A percentile compares a stretch with the other conserved stretches of the same genome.
Conservation (phyloP, 768 basidiomycete species). For the Mycena kentingensis region DNA sequence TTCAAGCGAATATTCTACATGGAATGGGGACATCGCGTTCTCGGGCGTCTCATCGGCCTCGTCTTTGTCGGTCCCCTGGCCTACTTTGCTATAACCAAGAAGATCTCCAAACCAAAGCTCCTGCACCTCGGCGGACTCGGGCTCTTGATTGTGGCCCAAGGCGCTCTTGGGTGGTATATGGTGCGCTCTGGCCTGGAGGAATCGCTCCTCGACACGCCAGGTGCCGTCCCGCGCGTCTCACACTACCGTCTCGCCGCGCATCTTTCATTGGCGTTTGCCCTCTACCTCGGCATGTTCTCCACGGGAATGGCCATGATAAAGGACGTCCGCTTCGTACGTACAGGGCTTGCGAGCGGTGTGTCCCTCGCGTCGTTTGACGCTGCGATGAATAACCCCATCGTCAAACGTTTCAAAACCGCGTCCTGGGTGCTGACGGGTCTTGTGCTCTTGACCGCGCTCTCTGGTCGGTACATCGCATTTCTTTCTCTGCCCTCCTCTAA, state of each 20-base stretch:
- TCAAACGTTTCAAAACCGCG: slow-evolving; percentile 59
- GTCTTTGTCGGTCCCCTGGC: slow-evolving; percentile 82
- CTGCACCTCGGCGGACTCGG: slow-evolving; percentile 72
- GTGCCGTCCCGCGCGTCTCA: slow-evolving; percentile 90
- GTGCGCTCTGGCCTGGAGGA: slow-evolving; percentile 94
- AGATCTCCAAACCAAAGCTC: slow-evolving; percentile 65
- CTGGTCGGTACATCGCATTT: slow-evolving; percentile 54
- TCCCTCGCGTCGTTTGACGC: slow-evolving; percentile 42
- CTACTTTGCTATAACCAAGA: slow-evolving; percentile 75
- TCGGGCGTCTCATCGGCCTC: slow-evolving; percentile 84
- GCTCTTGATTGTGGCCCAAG: slow-evolving; percentile 86
- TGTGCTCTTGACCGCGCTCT: slow-evolving; percentile 89
- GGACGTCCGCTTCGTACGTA: slow-evolving; percentile 74
- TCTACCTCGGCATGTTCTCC: slow-evolving; percentile 93
- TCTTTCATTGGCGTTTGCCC: slow-evolving; percentile 83
- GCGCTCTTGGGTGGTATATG: slow-evolving; percentile 98
- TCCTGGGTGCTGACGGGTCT: slow-evolving; percentile 70
- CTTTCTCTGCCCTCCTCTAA: slow-evolving; percentile 1
- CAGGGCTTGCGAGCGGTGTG: slow-evolving; percentile 60
- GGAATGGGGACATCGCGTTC: slow-evolving; percentile 96
- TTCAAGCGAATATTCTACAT: slow-evolving; percentile 98
- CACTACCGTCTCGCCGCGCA: slow-evolving; percentile 97
- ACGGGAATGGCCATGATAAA: slow-evolving; percentile 73
- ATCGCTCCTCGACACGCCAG: slow-evolving; percentile 74
- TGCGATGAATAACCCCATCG: slow-evolving; percentile 55